These are phyloP conservation scores for Daedaleopsis sinensis DNA, from an alignment of 768 basidiomycete genomes.

Conservation along the genomic window DNA sequence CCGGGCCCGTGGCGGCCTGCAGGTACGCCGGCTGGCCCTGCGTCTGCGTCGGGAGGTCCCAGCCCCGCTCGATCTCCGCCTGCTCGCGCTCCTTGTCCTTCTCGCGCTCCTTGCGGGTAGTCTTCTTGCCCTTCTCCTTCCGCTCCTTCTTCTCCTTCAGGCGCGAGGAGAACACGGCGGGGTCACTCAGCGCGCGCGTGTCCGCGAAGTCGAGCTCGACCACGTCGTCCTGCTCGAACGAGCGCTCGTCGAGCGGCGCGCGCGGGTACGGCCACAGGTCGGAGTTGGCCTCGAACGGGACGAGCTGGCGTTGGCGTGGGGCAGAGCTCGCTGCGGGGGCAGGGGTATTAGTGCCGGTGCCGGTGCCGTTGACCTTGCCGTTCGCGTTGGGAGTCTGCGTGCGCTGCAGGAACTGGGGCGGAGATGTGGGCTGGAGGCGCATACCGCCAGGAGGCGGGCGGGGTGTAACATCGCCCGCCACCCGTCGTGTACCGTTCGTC, in stretches of 20 bases:
- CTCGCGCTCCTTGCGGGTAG: constrained; percentile 41
- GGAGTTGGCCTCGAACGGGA: constrained; percentile 66
- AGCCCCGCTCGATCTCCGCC: constrained; percentile 58
- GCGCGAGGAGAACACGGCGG: constrained; percentile 50
- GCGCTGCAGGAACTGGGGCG: neutral
- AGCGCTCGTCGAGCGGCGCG: constrained; percentile 42
- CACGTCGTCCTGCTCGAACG: constrained; percentile 52
- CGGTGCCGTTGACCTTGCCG: constrained; percentile 3
- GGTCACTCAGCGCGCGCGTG: constrained; percentile 72
- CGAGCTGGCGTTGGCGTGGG: constrained; percentile 36
- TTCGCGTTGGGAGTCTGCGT: neutral
- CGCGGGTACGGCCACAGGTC: constrained; percentile 75
- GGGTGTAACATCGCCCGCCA: constrained; percentile 61
- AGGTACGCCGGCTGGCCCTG: constrained; percentile 7
- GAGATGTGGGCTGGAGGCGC: constrained; percentile 24
- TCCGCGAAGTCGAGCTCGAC: constrained; percentile 79
- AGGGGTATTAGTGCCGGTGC: neutral
- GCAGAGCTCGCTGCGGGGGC: neutral
- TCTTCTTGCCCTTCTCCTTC: constrained; percentile 29
- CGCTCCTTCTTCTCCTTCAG: constrained; percentile 27
- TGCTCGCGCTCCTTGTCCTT: constrained; percentile 41
- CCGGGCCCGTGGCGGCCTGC: neutral
- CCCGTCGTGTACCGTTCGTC: constrained; percentile 15
- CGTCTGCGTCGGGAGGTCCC: constrained; percentile 53
- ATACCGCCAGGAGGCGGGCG: constrained; percentile 41